phyloP scores from a whole-genome alignment of 371 early-diverging fungal species.

The Mucor indicus region DNA sequence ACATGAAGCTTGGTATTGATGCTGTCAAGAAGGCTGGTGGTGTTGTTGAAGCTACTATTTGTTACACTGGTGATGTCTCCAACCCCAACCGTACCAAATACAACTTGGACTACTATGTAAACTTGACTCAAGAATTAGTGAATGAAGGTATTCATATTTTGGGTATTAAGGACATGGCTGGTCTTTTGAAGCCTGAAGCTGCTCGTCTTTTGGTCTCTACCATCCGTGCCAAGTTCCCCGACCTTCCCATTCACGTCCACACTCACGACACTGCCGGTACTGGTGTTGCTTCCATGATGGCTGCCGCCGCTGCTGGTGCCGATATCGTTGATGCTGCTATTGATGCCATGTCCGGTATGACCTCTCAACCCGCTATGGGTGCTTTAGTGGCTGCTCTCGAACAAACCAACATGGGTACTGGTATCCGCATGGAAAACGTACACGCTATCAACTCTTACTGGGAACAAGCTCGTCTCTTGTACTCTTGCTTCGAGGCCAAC shows the following conservation, averaged over 20 bases:
- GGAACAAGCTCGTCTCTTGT: slow-evolving; percentile 90
- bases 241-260: slow-evolving; percentile 91
- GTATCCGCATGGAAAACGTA: slow-evolving; percentile 73
- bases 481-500: slow-evolving; percentile 91
- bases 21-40: slow-evolving; percentile 92
- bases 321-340: slow-evolving; percentile 91
- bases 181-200: slow-evolving; percentile 87
- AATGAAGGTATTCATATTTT: slow-evolving; percentile 88
- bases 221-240: slow-evolving; percentile 81
- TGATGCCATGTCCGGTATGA: slow-evolving; percentile 90
- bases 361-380: slow-evolving; percentile 95
- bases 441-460: slow-evolving; percentile 88
- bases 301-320: slow-evolving; percentile 89
- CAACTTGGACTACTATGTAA: slow-evolving; percentile 83
- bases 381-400: slow-evolving; percentile 84
- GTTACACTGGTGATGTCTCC: slow-evolving; percentile 90
- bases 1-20: slow-evolving; percentile 89
- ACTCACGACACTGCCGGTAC: slow-evolving; percentile 96
- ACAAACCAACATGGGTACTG: slow-evolving; percentile 72
- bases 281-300: slow-evolving; percentile 91
- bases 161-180: slow-evolving; percentile 97
- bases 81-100: slow-evolving; percentile 74
- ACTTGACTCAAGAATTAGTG: slow-evolving; percentile 82
- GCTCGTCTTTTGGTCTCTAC: slow-evolving; percentile 78
- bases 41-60: slow-evolving; percentile 88